phyloP scores from a whole-genome alignment of 495 filamentous ascomycete species.

The Thermothielavioides terrestris region DNA sequence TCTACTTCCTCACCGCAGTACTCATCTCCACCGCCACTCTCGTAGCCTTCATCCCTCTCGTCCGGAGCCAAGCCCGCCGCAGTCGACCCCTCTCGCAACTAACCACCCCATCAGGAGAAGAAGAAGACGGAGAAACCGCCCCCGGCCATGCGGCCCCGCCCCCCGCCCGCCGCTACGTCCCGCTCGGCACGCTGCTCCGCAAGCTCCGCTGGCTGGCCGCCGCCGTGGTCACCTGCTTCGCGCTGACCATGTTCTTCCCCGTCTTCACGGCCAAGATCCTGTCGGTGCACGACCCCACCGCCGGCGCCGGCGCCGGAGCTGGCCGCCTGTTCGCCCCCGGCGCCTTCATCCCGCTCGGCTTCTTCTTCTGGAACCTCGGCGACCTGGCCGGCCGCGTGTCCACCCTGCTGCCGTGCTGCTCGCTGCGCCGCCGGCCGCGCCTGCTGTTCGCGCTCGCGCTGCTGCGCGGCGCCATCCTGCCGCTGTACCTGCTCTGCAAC shows the following conservation, averaged over 20 bases:
- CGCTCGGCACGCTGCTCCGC: conserved; percentile 55
- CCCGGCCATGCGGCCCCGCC: conserved; percentile 29
- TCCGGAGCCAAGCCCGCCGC: conserved; percentile 32
- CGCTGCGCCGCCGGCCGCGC: conserved; percentile 52
- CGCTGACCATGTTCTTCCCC: conserved; percentile 86
- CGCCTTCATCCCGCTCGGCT: conserved; percentile 80
- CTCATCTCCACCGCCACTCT: conserved; percentile 50
- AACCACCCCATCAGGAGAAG: too few species aligned
- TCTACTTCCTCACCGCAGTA: conserved; percentile 87
- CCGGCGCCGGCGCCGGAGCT: too few species aligned
- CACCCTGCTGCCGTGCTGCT: conserved; percentile 49
- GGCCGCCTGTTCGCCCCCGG: conserved; percentile 55
- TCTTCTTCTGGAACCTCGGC: conserved; percentile 90
- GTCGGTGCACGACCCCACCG: conserved; percentile 51
- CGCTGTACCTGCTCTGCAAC: conserved; percentile 85
- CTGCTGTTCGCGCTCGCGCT: conserved; percentile 57
- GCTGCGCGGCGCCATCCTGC: conserved; percentile 60
- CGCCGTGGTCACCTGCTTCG: conserved; percentile 69
- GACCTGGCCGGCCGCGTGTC: conserved; percentile 71
- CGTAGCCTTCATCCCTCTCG: conserved; percentile 43
- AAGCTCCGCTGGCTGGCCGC: conserved; percentile 66
- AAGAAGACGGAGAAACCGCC: conserved; percentile 32
- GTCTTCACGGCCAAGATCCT: conserved; percentile 79
- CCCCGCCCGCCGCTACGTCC: conserved; percentile 47
- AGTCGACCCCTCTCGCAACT: conserved; percentile 28